phyloP scores from a whole-genome alignment of 2,329 filamentous ascomycete genomes.

The Stenocarpella maydis region DNA sequence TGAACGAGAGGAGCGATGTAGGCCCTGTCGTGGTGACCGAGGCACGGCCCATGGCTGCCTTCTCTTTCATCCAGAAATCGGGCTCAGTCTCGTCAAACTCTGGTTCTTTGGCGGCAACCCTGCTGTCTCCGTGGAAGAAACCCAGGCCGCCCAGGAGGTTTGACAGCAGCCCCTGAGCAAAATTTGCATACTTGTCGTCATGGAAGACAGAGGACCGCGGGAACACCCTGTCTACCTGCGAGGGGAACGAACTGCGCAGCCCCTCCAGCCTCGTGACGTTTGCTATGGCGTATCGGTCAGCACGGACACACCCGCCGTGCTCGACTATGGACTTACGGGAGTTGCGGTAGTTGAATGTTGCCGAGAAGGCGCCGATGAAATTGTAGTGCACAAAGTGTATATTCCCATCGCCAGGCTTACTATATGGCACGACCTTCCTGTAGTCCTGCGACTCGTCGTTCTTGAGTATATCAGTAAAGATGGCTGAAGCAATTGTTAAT shows the following conservation, averaged over 20 bases:
- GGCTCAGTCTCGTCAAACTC: slow-evolving; percentile 93
- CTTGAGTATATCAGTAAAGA: slow-evolving; percentile 61
- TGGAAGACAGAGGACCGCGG: slow-evolving; percentile 77
- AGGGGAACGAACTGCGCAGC: slow-evolving; percentile 45
- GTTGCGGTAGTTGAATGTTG: slow-evolving; percentile 28
- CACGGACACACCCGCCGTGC: background rate
- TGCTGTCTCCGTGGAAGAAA: slow-evolving; percentile 85
- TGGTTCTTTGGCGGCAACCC: slow-evolving; percentile 84
- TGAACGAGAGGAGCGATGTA: slow-evolving; percentile 83
- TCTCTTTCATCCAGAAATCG: slow-evolving; percentile 88
- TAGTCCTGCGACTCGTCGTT: slow-evolving; percentile 68
- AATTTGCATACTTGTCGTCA: slow-evolving; percentile 73
- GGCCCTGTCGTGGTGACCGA: slow-evolving; percentile 76
- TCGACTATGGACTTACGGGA: slow-evolving; percentile 11
- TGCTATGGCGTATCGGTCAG: slow-evolving; percentile 12
- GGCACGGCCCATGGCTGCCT: slow-evolving; percentile 73
- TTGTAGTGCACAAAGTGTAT: slow-evolving; percentile 72
- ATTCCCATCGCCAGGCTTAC: slow-evolving; percentile 60
- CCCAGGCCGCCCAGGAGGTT: slow-evolving; percentile 90
- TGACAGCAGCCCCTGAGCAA: slow-evolving; percentile 86
- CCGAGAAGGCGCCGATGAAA: slow-evolving; percentile 65
- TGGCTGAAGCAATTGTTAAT: slow-evolving; percentile 56
- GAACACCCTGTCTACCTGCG: slow-evolving; percentile 62
- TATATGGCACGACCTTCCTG: slow-evolving; percentile 53
- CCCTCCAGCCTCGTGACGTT: slow-evolving; percentile 17